phyloP scores from a whole-genome alignment of 2,329 filamentous ascomycete genomes.

The Alternaria conjuncta region DNA sequence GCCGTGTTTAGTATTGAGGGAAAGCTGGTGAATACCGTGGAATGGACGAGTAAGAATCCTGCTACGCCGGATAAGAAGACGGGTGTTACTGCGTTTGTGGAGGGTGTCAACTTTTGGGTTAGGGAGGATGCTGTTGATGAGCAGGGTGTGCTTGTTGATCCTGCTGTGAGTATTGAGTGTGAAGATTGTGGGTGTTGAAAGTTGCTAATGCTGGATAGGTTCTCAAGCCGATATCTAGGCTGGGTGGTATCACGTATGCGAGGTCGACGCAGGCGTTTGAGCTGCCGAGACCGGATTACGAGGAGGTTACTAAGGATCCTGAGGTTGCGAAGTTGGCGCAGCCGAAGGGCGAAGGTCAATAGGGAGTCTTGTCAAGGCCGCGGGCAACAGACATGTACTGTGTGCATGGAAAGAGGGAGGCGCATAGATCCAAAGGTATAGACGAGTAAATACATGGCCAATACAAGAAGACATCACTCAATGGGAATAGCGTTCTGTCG shows the following conservation, averaged over 20 bases:
- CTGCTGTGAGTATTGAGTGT: constrained; percentile 58
- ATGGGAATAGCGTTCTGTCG: background rate
- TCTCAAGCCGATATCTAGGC: constrained; percentile 74
- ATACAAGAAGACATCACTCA: background rate
- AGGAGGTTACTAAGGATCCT: constrained; percentile 53
- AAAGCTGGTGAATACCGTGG: constrained; percentile 73
- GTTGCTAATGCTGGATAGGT: constrained; percentile 54
- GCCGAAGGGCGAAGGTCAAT: constrained; percentile 6
- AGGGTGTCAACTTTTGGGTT: constrained; percentile 88
- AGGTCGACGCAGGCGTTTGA: constrained; percentile 74
- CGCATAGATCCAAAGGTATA: background rate
- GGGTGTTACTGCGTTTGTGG: constrained; percentile 75
- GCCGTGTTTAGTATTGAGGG: constrained; percentile 84
- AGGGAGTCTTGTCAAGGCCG: background rate
- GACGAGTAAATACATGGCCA: background rate
- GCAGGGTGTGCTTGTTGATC: constrained; percentile 75
- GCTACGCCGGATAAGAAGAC: constrained; percentile 75
- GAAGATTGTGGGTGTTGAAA: background rate
- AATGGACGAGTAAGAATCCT: constrained; percentile 72
- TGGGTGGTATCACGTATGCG: constrained; percentile 88
- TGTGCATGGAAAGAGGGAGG: background rate
- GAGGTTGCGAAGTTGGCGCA: constrained; percentile 64
- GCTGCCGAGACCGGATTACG: constrained; percentile 65
- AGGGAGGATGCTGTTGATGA: constrained; percentile 86
- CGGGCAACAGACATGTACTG: background rate